These are phyloP conservation scores for Rossbeevera mucosa DNA, from an alignment of 768 basidiomycete species.

Conservation along the genomic window DNA sequence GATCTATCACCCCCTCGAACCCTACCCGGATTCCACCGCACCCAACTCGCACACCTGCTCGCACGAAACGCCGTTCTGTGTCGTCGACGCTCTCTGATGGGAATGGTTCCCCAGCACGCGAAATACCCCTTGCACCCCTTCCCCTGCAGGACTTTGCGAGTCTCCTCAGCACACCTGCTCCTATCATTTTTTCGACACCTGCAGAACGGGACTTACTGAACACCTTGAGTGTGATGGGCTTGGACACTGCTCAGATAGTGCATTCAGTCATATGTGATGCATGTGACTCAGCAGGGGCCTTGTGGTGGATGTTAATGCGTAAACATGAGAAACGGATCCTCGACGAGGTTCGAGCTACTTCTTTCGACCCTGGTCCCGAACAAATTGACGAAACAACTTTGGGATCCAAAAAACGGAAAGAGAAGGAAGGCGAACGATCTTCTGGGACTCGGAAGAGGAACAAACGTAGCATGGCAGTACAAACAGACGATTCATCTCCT, in stretches of 20 bases:
- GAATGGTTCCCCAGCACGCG: slow-evolving; percentile 45
- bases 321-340: slow-evolving; percentile 63
- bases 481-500: slow-evolving; percentile 39
- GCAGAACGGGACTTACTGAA: slow-evolving; percentile 79
- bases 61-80: slow-evolving; percentile 93
- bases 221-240: slow-evolving; percentile 66
- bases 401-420: slow-evolving; percentile 30
- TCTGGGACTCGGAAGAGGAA: slow-evolving; percentile 21
- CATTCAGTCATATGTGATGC: slow-evolving; percentile 90
- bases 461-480: slow-evolving; percentile 35
- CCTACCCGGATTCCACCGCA: slow-evolving; percentile 45
- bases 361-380: slow-evolving; percentile 18
- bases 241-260: slow-evolving; percentile 93
- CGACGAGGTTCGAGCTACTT: slow-evolving; percentile 30
- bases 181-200: slow-evolving; percentile 84
- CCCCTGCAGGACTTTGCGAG: slow-evolving; percentile 55
- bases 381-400: slow-evolving; percentile 15
- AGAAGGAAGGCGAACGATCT: slow-evolving; percentile 21
- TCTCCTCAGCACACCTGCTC: slow-evolving; percentile 58
- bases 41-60: slow-evolving; percentile 82
- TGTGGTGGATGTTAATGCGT: slow-evolving; percentile 95
- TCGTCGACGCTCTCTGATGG: slow-evolving; percentile 79
- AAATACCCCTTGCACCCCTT: slow-evolving; percentile 40
- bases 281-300: slow-evolving; percentile 84
- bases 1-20: slow-evolving; percentile 23